A percentile compares a stretch with the other conserved stretches of the same genome.
Evolutionary conservation across 495 filamentous ascomycete genomes (phyloP).

Genomic region (Entonaema liquescens): DNA sequence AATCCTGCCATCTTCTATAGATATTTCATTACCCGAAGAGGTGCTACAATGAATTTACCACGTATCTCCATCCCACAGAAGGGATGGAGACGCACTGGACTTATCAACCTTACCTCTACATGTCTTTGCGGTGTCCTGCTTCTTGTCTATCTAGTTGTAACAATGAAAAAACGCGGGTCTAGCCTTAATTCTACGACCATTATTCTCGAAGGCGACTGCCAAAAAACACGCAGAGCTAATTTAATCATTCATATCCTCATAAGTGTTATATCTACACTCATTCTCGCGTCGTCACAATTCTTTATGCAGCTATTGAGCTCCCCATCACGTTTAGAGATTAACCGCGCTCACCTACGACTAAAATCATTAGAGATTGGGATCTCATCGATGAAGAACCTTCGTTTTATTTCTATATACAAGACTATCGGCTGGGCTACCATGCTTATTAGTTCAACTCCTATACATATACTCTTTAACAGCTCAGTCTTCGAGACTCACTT

Average conservation of each 20-base stretch:
- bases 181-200: not conserved
- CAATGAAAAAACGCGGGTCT: not conserved
- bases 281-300: slow-evolving; percentile 35
- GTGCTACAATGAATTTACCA: not conserved
- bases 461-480: not conserved
- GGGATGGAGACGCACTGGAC: not conserved
- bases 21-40: not conserved
- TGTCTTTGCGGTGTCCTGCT: not conserved
- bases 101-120: not conserved
- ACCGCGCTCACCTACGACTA: slow-evolving; percentile 14
- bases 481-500: not conserved
- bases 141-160: not conserved
- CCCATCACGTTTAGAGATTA: slow-evolving; percentile 23
- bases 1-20: no score
- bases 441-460: not conserved
- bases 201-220: not conserved
- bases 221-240: not conserved
- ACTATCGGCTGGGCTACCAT: not conserved
- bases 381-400: slow-evolving; percentile 23
- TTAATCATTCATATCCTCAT: not conserved
- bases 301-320: slow-evolving; percentile 52
- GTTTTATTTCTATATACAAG: not conserved
- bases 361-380: slow-evolving; percentile 31
- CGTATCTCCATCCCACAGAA: not conserved
- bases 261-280: not conserved